These are phyloP conservation scores for Teunomyces aglyptinius DNA, from an alignment of 805 yeast species.

Conservation along the genomic window DNA sequence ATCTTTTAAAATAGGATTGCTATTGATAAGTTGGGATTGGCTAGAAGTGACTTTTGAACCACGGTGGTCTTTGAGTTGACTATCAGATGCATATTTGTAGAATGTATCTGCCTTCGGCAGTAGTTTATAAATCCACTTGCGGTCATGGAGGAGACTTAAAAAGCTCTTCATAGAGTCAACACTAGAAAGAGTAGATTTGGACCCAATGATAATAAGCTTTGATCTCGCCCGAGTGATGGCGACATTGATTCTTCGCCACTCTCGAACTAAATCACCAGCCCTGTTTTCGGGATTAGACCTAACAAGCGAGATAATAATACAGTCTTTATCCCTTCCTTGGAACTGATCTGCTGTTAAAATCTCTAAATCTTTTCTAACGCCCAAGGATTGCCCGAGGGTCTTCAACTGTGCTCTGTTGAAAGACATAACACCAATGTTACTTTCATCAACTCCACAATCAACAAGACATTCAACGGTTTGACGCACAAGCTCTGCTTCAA, in stretches of 20 bases:
- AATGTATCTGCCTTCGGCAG: constrained; percentile 42
- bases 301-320: constrained; percentile 86
- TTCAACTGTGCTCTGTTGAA: constrained; percentile 75
- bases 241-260: constrained; percentile 91
- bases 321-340: constrained; percentile 94
- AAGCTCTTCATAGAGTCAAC: constrained; percentile 57
- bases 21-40: constrained; percentile 15
- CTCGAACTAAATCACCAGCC: constrained; percentile 78
- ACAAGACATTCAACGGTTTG: constrained; percentile 61
- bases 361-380: constrained; percentile 52
- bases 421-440: constrained; percentile 82
- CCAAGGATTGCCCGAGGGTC: constrained; percentile 31
- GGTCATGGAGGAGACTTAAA: constrained; percentile 52
- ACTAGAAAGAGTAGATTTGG: constrained; percentile 56
- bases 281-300: constrained; percentile 64
- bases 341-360: constrained; percentile 91
- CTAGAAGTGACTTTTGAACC: background rate
- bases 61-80: background rate
- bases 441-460: constrained; percentile 56
- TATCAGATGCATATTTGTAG: constrained; percentile 28
- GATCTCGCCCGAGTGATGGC: constrained; percentile 89
- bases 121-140: constrained; percentile 64
- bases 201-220: constrained; percentile 82
- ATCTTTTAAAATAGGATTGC: constrained; percentile 25
- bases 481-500: constrained; percentile 65